Evolutionary conservation across 2,329 filamentous ascomycete genomes (phyloP).

Genomic region (Capronia coronata): DNA sequence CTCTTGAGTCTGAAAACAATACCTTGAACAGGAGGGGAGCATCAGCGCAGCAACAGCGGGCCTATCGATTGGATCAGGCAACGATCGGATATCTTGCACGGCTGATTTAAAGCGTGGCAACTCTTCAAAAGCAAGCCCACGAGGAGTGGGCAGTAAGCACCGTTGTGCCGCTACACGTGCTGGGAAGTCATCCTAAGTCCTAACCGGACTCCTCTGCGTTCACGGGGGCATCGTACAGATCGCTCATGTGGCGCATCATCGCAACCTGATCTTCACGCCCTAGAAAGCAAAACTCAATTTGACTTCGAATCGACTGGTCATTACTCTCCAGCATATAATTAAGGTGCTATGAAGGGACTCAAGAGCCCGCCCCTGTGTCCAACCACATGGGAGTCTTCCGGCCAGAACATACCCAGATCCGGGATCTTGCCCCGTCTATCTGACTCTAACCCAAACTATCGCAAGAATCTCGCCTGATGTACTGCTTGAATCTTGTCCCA

Average conservation of each 20-base stretch:
- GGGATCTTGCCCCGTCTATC: constrained; percentile 11
- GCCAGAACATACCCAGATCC: constrained; percentile 4
- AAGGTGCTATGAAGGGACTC: neutral
- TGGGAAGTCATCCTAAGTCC: too few relatives aligned
- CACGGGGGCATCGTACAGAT: constrained; percentile 1
- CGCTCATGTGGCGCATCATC: constrained; percentile 9
- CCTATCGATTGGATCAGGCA: too few relatives aligned
- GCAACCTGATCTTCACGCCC: constrained; percentile 12
- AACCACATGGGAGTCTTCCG: neutral
- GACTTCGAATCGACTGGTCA: constrained; percentile 11
- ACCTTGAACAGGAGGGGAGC: neutral
- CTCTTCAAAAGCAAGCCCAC: too few relatives aligned
- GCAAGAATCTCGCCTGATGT: neutral
- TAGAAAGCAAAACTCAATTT: constrained; percentile 7
- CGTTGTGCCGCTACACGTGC: neutral
- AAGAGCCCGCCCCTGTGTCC: neutral
- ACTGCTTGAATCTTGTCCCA: too few relatives aligned
- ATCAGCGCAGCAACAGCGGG: too few relatives aligned
- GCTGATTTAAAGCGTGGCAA: neutral
- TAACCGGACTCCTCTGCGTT: neutral
- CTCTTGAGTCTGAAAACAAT: too few relatives aligned
- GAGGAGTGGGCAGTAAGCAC: neutral
- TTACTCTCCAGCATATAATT: neutral
- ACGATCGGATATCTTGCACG: too few relatives aligned
- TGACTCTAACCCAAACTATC: constrained; percentile 1